Conservation (phyloP, 2,329 filamentous ascomycete genomes). For the Peltaster fructicola region DNA sequence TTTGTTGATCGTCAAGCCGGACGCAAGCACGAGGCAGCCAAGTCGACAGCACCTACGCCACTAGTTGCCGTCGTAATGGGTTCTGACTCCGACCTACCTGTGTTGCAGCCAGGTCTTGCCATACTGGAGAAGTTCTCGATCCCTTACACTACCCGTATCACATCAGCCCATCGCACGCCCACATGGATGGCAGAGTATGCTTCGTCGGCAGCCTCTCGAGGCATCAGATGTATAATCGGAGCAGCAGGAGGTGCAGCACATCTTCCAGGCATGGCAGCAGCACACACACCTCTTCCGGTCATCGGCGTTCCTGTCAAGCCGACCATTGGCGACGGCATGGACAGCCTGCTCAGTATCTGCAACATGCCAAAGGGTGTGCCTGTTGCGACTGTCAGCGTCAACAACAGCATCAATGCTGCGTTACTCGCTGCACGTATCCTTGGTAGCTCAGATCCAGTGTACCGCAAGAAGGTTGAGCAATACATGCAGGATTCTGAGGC, state of each 20-base stretch:
- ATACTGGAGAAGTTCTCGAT: constrained; percentile 54
- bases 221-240: constrained; percentile 30
- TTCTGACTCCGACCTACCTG: constrained; percentile 57
- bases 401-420: constrained; percentile 29
- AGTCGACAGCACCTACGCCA: constrained; percentile 28
- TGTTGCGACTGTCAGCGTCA: constrained; percentile 26
- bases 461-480: constrained; percentile 39
- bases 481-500: constrained; percentile 46
- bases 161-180: constrained; percentile 46
- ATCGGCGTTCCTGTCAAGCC: constrained; percentile 35
- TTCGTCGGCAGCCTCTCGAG: constrained; percentile 19
- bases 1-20: constrained; percentile 43
- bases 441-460: constrained; percentile 31
- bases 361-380: constrained; percentile 33
- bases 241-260: constrained; percentile 33
- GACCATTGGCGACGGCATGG: constrained; percentile 31
- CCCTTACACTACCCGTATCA: constrained; percentile 56
- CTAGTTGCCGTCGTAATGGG: constrained; percentile 70
- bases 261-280: constrained; percentile 34
- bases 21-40: constrained; percentile 29
- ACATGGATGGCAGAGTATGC: constrained; percentile 30
- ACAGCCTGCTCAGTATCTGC: constrained; percentile 32
- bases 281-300: constrained; percentile 32
- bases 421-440: constrained; percentile 28
- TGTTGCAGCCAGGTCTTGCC: constrained; percentile 47